Evolutionary conservation across 1,284 basidiomycete species (phyloP).

Genomic region (Marasmius tenuissimus): DNA sequence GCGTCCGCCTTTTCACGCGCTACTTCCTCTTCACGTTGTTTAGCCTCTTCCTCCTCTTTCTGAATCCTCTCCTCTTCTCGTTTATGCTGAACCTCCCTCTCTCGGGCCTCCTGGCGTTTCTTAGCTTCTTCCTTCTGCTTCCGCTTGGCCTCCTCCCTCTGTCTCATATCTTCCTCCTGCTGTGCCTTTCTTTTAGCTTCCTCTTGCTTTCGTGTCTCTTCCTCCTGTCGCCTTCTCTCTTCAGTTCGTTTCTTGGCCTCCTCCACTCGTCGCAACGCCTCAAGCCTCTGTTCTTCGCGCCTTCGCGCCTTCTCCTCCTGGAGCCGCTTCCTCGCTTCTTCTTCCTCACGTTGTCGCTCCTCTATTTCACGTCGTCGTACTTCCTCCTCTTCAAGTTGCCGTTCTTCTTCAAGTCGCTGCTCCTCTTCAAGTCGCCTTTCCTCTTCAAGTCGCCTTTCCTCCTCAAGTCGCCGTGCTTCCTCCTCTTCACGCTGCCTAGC

Average conservation of each 20-base stretch:
- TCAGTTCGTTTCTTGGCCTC: neutral
- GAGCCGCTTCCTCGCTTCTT: conserved; percentile 24
- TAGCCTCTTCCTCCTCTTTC: conserved; percentile 7
- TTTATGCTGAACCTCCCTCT: neutral
- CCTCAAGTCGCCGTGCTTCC: conserved; percentile 18
- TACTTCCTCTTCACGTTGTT: conserved; percentile 7
- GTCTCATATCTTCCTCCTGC: neutral
- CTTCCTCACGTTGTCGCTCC: conserved; percentile 18
- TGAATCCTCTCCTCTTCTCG: conserved; percentile 6
- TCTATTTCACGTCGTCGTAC: conserved; percentile 16
- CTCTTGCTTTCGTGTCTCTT: neutral
- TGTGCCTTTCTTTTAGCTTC: neutral
- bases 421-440: conserved; percentile 20
- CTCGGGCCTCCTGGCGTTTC: neutral
- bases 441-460: conserved; percentile 27
- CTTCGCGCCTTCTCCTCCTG: conserved; percentile 25
- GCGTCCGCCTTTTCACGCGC: neutral
- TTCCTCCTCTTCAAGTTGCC: conserved; percentile 19
- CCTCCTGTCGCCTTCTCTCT: conserved; percentile 1
- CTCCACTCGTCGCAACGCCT: conserved; percentile 24
- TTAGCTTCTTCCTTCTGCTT: conserved; percentile 2
- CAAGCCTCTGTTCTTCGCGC: conserved; percentile 27
- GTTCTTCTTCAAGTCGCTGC: conserved; percentile 13
- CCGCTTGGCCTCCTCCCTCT: conserved; percentile 10
- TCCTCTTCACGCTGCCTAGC: conserved; percentile 22